Base-by-base conservation (phyloP, 306 rosid genomes). In the Sphenostylis stenocarpa region DNA sequence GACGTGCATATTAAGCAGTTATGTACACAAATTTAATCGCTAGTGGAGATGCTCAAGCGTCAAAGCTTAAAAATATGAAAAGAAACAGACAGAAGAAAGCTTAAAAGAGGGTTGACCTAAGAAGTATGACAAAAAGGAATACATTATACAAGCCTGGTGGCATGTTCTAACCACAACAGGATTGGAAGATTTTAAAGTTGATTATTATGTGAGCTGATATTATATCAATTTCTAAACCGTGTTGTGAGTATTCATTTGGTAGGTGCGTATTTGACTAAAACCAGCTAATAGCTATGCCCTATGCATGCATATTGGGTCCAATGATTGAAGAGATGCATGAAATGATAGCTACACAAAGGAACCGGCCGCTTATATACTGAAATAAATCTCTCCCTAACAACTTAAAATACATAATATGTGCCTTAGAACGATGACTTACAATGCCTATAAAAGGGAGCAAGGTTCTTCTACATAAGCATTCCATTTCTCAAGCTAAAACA, bases 391-490 rank as follows among this genome's bases (percentile, higher is more conserved):
- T 44, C 5, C 45, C 8, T 9, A 9, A 1, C 44, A 31, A 70
- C 7, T 52, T 1, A 55, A 76, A 51, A 21, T 11, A 52, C 28
- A 60, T 24, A 20, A 45, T 36, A 16, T 41, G 60, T 51, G 67
- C 72, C 61, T 38, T 19, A 17, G 26, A 56, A 36, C 15, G 57
- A 6, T 67, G 77, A 28, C 39, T 52, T 5, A 41, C 6, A 31
- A 70, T 60, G 73, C 11, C 77, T 81, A 81, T 81, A 81, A 75
- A 76, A 64, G 75, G 80, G 67, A 43, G 71, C 23, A 0, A 75
- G 29, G 74, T 67, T 11, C 49, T 8, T 56, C 29, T 33, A 68
- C 65, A 45, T 34, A 38, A 51, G 68, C 77, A 60, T 45, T 43
- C 71, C 43, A 69, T 51, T 79, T 56, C 74, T 52, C 45, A 62